Base-by-base conservation (phyloP, 2,329 filamentous ascomycete genomes). In the Diaporthe eres region DNA sequence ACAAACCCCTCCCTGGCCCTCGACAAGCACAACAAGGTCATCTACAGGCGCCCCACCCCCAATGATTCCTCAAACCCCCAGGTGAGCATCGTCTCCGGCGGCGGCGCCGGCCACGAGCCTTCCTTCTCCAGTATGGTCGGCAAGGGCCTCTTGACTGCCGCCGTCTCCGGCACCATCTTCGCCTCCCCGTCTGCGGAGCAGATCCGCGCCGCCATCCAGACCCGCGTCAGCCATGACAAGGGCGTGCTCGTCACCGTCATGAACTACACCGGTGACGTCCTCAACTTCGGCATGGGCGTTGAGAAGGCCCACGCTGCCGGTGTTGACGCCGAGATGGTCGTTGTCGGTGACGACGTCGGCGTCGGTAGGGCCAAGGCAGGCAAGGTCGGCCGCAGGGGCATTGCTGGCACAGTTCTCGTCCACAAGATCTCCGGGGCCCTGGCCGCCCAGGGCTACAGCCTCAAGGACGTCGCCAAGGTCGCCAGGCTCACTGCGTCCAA, bases 241-340 rank as follows among this genome's bases (percentile, higher is more conserved):
- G 96, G 96, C 34, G 94, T 98, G 1, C 84, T 98, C 55, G 94
- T 98, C n/a, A 93, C 96, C 8, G 94, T 98, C 42, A 98, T 98
- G 94, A 98, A 98, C 84, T 98, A 98, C 84, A 98, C 95, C 1
- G 94, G 94, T 51, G 94, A 96, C 83, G 91, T 98, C 72, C 89
- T 98, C 79, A 97, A 98, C 85, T 98, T 98, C 82, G 96, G 95
- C 74, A 93, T 98, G 90, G 96, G 93, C 0, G 94, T 97, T 12
- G 96, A 98, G 84, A 98, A 98, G 86, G 95, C 95, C 22, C 93
- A 94, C 75, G 95, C 95, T 1, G 91, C 92, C 0, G 96, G 95
- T 0, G 85, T 95, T 34, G 86, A 92, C 25, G 94, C 94, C 0
- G 94, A 98, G 82, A 98, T 98, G 93, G 92, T 98, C 13, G 94